Base-by-base conservation (phyloP, 192 early-diverging fungal species). In the Backusella psychrophila region DNA sequence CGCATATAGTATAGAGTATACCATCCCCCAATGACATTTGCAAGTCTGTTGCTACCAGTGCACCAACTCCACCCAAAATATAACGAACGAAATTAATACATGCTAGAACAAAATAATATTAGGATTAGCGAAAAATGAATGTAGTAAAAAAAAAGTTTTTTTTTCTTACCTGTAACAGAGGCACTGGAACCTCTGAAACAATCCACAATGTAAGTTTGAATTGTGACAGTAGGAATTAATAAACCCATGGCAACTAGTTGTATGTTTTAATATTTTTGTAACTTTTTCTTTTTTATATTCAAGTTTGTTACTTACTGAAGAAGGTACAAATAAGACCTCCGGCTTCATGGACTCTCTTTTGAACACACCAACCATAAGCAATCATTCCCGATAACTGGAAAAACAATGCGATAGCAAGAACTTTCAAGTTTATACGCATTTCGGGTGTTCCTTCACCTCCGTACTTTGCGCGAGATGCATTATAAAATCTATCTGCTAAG, bases 301-400 rank as follows among this genome's bases (percentile, higher is more conserved):
- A n/a, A 1, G 46, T n/a, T 49, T 6, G 46, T 15, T 49, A 26
- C 76, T 80, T 77, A 80, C 82, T 38, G 33, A 79, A 68, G 73
- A 83, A 83, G 11, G 71, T 72, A 35, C 53, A 72, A 15, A 77
- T 75, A 17, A 83, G 59, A 9, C 68, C 75, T 52, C 66, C 74
- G 4, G 77, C 82, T 49, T 67, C 77, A 70, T 79, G 78, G 15
- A 77, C 68, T 59, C 79, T 77, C 34, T 80, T 66, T 34, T 77
- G n/a, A 12, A 83, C 35, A 42, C 69, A 71, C 82, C 82, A 83
- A 7, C 82, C 82, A 75, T 79, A 81, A n/a, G 72, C 72, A 36
- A 65, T 17, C 33, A 79, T 75, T 21, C 68, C 67, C 15, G 26
- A 23, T 14, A 68, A 6, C 44, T 75, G 66, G 35, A 78, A n/a